Percentiles rank a stretch among this genome's conserved stretches.
Evolutionary conservation across 352 stramenopile genomes (phyloP).

Genomic region (Pythium angustatum): DNA sequence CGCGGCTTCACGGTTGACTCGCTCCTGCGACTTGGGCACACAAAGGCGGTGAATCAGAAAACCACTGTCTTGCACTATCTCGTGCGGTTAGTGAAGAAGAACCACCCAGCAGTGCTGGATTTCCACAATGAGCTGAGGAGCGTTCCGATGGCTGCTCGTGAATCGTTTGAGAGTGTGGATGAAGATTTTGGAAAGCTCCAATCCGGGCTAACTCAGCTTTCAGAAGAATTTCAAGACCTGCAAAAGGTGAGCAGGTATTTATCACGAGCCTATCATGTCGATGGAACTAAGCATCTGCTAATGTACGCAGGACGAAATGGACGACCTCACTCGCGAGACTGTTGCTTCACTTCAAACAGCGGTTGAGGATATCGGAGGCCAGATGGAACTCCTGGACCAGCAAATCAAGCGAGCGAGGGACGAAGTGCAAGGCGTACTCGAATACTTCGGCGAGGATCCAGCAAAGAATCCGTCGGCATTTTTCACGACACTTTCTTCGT

Average conservation of each 20-base stretch:
- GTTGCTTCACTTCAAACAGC: conserved; percentile 40
- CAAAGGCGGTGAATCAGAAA: conserved; percentile 97
- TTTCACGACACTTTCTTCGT: conserved; percentile 81
- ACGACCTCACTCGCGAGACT: conserved; percentile 3
- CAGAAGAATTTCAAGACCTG: conserved; percentile 45
- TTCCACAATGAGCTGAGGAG: conserved; percentile 90
- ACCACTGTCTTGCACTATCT: conserved; percentile 98
- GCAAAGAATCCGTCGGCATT: conserved; percentile 71
- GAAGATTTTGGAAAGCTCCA: conserved; percentile 68
- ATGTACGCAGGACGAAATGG: conserved; percentile 4
- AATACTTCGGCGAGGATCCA: conserved; percentile 87
- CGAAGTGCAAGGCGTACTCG: conserved; percentile 72
- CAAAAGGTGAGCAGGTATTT: conserved; percentile 41
- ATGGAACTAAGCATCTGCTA: neutral
- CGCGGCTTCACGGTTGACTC: conserved; percentile 96
- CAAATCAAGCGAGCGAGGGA: conserved; percentile 44
- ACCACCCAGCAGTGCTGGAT: conserved; percentile 91
- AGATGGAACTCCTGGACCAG: conserved; percentile 47
- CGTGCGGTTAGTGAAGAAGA: conserved; percentile 95
- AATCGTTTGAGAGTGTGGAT: conserved; percentile 69
- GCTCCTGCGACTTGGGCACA: conserved; percentile 90
- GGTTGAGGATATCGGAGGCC: conserved; percentile 39
- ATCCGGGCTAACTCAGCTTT: conserved; percentile 46
- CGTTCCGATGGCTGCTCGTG: conserved; percentile 82
- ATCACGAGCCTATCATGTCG: no score